phyloP scores from a whole-genome alignment of 352 stramenopile genomes.

The Lagenidium giganteum region DNA sequence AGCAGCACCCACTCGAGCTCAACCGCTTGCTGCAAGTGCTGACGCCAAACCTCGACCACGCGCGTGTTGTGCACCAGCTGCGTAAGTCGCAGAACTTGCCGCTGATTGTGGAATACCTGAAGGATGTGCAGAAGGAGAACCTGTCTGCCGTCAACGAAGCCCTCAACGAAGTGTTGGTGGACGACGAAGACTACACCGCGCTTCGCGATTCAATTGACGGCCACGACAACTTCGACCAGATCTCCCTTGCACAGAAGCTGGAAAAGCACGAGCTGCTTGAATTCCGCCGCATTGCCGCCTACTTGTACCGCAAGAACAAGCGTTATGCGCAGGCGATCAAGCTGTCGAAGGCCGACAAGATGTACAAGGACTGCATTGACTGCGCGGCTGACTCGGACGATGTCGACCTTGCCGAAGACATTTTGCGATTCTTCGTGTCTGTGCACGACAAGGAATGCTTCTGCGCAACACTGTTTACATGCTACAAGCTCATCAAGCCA shows the following conservation, averaged over 20 bases:
- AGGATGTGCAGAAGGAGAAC: constrained; percentile 98
- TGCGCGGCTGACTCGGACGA: constrained; percentile 96
- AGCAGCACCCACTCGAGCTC: constrained; percentile 96
- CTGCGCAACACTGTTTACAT: constrained; percentile 97
- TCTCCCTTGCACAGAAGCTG: constrained; percentile 97
- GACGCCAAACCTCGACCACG: constrained; percentile 98
- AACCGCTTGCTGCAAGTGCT: constrained; percentile 97
- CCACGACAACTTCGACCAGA: constrained; percentile 99
- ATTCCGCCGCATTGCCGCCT: constrained; percentile 99
- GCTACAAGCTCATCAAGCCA: constrained; percentile 98
- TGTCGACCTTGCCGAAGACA: constrained; percentile 94
- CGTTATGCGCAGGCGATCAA: constrained; percentile 97
- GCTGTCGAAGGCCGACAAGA: constrained; percentile 99
- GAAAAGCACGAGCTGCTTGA: constrained; percentile 99
- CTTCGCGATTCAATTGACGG: constrained; percentile 97
- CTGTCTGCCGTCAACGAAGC: constrained; percentile 98
- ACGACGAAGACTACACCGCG: constrained; percentile 98
- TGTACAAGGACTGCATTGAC: constrained; percentile 99
- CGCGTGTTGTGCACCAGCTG: constrained; percentile 98
- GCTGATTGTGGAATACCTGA: constrained; percentile 97
- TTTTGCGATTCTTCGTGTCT: constrained; percentile 99
- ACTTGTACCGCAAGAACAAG: constrained; percentile 99
- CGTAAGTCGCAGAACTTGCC: constrained; percentile 96
- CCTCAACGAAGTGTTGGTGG: constrained; percentile 94
- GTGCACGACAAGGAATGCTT: constrained; percentile 99